Base-by-base conservation (phyloP, 805 yeast genomes). In the Hanseniaspora mollemarum region DNA sequence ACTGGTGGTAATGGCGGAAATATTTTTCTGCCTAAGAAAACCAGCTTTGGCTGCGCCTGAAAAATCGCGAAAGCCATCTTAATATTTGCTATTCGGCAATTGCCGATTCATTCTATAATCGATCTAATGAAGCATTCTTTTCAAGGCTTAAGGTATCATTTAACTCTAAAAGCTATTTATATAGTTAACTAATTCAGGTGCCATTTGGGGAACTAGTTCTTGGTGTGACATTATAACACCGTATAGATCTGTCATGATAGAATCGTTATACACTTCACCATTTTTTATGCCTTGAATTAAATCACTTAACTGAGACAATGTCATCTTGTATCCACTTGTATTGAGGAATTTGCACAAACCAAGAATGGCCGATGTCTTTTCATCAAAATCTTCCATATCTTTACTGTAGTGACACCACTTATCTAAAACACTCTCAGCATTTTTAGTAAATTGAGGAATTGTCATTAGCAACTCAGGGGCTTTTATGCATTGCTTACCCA, bases 301-400 rank as follows among this genome's bases (percentile, higher is more conserved):
- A 18, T 58, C 60, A n/a, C 54, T 55, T 24, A 62, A 39, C 36
- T 42, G 42, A n/a, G 12, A 21, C 13, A 41, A 28, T 2, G 36
- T 29, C 7, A 42, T 6, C 3, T 32, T 44, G 7, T n/a, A 37
- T 12, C 43, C 35, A 21, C 28, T 32, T 12, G 54, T 56, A 37
- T 64, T 71, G 16, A 90, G 69, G 28, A 80, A 74, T 51, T 75
- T 76, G 61, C 87, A 73, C 78, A 92, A 83, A 2, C 98, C 98
- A 57, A 73, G 73, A 62, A 83, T 86, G 1, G 94, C 82, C 10
- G 87, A 74, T 55, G 85, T 94, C 66, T 92, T 92, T 64, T 92
- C 98, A 49, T 80, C 83, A 53, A 87, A 80, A 56, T 85, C 92
- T 39, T 78, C 81, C 50, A 87, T 69, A 55, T 75, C 75, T 58